Percentiles rank a stretch among this genome's conserved stretches.
Evolutionary conservation across 495 filamentous ascomycete genomes (phyloP).

Genomic region (Baudoinia panamericana): DNA sequence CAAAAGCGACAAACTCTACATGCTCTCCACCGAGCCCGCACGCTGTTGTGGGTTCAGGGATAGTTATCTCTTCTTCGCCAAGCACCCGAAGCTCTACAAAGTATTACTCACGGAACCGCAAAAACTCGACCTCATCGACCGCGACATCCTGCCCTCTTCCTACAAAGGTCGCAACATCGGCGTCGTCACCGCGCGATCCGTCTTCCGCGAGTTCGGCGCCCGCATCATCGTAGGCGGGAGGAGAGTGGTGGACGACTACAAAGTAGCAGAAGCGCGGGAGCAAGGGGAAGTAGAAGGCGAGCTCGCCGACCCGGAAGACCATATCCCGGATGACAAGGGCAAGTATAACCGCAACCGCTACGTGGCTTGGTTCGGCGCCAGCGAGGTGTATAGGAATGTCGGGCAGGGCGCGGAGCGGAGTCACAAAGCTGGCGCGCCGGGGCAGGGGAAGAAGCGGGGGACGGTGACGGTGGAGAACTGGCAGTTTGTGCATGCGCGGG

Average conservation of each 20-base stretch:
- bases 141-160: conserved; percentile 86
- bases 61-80: conserved; percentile 96
- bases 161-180: conserved; percentile 98
- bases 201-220: conserved; percentile 92
- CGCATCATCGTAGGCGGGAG: conserved; percentile 84
- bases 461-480: conserved; percentile 94
- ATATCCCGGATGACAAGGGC: conserved; percentile 54
- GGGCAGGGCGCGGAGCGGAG: conserved; percentile 45
- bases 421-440: conserved; percentile 59
- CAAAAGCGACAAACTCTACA: conserved; percentile 79
- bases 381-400: conserved; percentile 74
- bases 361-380: conserved; percentile 95
- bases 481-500: conserved; percentile 86
- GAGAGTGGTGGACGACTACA: conserved; percentile 80
- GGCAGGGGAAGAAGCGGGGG: conserved; percentile 65
- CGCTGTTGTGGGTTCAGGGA: conserved; percentile 94
- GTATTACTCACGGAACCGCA: conserved; percentile 88
- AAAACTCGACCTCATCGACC: conserved; percentile 85
- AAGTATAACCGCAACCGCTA: conserved; percentile 90
- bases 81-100: conserved; percentile 87
- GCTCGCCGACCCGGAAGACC: conserved; percentile 74
- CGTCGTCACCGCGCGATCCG: conserved; percentile 89
- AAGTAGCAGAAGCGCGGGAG: conserved; percentile 60
- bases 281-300: conserved; percentile 82
- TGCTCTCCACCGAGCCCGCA: conserved; percentile 94